phyloP scores from a whole-genome alignment of 257 asterid genomes.

The Jasminum sambac region DNA sequence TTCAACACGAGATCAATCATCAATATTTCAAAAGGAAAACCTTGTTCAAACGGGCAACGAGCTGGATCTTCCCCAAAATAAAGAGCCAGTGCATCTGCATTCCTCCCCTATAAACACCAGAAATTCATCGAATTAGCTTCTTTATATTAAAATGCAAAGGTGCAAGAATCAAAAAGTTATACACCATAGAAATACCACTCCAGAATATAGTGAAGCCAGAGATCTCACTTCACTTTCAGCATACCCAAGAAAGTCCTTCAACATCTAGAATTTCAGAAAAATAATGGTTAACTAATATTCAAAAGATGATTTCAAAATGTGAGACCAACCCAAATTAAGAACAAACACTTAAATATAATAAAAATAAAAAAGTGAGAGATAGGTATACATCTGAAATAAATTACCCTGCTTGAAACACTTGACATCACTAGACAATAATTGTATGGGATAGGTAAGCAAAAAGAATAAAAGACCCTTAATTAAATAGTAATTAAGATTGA shows the following conservation, averaged over 20 bases:
- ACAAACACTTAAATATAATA: neutral
- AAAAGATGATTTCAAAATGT: neutral
- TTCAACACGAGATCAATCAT: neutral
- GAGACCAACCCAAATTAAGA: neutral
- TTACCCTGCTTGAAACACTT: neutral
- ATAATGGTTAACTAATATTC: conserved; percentile 20
- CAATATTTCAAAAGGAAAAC: conserved; percentile 26
- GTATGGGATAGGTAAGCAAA: neutral
- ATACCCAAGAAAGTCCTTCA: conserved; percentile 57
- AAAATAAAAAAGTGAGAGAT: neutral
- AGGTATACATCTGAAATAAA: neutral
- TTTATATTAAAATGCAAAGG: neutral
- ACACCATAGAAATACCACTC: conserved; percentile 53
- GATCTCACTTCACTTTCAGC: conserved; percentile 80
- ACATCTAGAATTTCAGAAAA: conserved; percentile 41
- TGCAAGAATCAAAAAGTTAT: neutral
- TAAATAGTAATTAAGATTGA: neutral
- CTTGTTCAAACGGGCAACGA: conserved; percentile 79
- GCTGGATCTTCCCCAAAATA: conserved; percentile 76
- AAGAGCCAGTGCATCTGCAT: conserved; percentile 59
- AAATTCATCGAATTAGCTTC: conserved; percentile 17
- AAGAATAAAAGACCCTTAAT: neutral
- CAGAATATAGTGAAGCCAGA: conserved; percentile 66
- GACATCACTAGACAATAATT: neutral
- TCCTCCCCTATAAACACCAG: conserved; percentile 49